A percentile compares a stretch with the other conserved stretches of the same genome.
Evolutionary conservation across 495 filamentous ascomycete genomes (phyloP).

Genomic region (Tricharina praecox): DNA sequence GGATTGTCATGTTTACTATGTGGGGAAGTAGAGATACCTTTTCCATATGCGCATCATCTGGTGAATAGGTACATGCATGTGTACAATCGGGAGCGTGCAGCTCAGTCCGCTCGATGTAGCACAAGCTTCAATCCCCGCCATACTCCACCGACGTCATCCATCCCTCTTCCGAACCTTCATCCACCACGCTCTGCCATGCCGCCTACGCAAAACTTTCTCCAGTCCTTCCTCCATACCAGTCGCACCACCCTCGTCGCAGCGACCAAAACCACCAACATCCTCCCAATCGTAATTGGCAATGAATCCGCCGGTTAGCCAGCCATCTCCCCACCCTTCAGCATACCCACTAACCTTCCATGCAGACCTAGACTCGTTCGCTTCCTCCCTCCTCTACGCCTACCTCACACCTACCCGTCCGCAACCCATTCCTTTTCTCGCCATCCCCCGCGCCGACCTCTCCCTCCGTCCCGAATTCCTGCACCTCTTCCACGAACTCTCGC

Average conservation of each 20-base stretch:
- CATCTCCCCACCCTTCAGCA: constrained; percentile 8
- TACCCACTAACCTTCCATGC: constrained; percentile 14
- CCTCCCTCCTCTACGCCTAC: constrained; percentile 71
- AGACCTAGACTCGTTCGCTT: constrained; percentile 88
- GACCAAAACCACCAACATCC: constrained; percentile 23
- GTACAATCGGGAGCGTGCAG: too few relatives aligned
- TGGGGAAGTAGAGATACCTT: too few relatives aligned
- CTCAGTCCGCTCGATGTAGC: too few relatives aligned
- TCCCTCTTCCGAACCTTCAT: too few relatives aligned
- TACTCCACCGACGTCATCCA: too few relatives aligned
- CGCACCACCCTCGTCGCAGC: constrained; percentile 14
- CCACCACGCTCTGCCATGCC: too few relatives aligned
- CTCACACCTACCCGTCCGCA: constrained; percentile 37
- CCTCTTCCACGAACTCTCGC: constrained; percentile 33
- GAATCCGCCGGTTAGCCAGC: constrained; percentile 45
- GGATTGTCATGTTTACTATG: too few relatives aligned
- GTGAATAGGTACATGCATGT: too few relatives aligned
- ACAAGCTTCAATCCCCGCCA: too few relatives aligned
- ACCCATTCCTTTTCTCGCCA: constrained; percentile 70
- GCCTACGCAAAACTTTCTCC: not conserved
- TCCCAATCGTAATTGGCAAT: constrained; percentile 55
- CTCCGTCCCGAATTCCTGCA: constrained; percentile 68
- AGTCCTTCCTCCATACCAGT: constrained; percentile 13
- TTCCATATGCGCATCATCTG: too few relatives aligned
- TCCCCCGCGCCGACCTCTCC: constrained; percentile 48